Conservation (phyloP, 768 basidiomycete genomes). For the Paxillus rubicundulus region DNA sequence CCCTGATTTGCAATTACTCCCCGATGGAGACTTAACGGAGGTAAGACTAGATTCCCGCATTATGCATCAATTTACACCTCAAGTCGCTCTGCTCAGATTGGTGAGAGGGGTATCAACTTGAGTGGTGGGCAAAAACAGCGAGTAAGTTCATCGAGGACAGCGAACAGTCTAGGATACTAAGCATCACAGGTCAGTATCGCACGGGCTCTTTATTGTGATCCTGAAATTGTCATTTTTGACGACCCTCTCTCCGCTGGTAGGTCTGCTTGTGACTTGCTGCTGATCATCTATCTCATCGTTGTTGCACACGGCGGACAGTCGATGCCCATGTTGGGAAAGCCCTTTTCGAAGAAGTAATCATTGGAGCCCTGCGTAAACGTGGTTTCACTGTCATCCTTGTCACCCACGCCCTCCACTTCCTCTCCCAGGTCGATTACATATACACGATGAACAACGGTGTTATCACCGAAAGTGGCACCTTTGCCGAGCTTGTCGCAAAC, state of each 20-base stretch:
- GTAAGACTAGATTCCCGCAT: conserved; percentile 31
- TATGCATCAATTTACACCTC: background rate
- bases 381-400: conserved; percentile 56
- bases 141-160: conserved; percentile 26
- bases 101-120: conserved; percentile 68
- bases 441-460: conserved; percentile 44
- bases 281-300: background rate
- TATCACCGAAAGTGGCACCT: conserved; percentile 52
- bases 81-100: conserved; percentile 43
- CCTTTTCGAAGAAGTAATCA: conserved; percentile 65
- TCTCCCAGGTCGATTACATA: conserved; percentile 50
- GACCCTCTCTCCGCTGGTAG: conserved; percentile 63
- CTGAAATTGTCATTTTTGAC: conserved; percentile 60
- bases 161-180: background rate
- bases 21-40: conserved; percentile 73
- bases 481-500: conserved; percentile 45
- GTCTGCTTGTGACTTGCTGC: conserved; percentile 4
- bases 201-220: conserved; percentile 62
- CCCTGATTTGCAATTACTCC: conserved; percentile 61
- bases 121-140: conserved; percentile 67
- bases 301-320: conserved; percentile 35
- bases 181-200: conserved; percentile 59
- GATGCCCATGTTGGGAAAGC: conserved; percentile 74
- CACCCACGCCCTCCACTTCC: conserved; percentile 55
- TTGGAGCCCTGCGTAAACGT: conserved; percentile 40